Evolutionary conservation across 2,329 filamentous ascomycete species (phyloP).

Genomic region (Xylariaceae sp.): DNA sequence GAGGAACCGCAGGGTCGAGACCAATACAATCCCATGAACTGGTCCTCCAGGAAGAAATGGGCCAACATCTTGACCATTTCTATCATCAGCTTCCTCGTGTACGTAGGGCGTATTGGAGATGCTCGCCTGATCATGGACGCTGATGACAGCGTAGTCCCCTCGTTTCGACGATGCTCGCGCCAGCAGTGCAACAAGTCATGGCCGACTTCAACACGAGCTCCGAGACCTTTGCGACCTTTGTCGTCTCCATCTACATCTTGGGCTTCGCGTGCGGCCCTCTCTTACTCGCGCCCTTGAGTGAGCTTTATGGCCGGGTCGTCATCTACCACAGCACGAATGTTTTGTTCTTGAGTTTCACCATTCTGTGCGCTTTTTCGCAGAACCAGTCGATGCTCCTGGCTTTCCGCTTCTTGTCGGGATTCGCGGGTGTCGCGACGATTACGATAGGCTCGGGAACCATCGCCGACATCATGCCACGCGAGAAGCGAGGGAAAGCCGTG

Average conservation of each 20-base stretch:
- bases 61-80: not conserved
- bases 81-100: not conserved
- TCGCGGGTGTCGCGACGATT: not conserved
- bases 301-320: constrained; percentile 1
- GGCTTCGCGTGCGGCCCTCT: not conserved
- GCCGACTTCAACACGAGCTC: not conserved
- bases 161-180: not conserved
- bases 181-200: not conserved
- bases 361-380: not conserved
- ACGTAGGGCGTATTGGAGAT: not conserved
- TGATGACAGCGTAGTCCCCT: not conserved
- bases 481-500: not conserved
- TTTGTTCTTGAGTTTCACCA: not conserved
- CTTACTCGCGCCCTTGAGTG: not conserved
- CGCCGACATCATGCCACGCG: not conserved
- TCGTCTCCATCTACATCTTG: not conserved
- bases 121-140: not conserved
- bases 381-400: not conserved
- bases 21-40: not conserved
- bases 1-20: not conserved
- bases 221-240: not conserved
- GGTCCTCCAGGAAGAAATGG: not conserved
- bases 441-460: not conserved
- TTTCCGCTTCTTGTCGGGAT: constrained; percentile 1
- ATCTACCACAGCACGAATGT: not conserved